A percentile compares a stretch with the other conserved stretches of the same genome.
Evolutionary conservation across 495 filamentous ascomycete species (phyloP).

Genomic region (Neurospora sp.): DNA sequence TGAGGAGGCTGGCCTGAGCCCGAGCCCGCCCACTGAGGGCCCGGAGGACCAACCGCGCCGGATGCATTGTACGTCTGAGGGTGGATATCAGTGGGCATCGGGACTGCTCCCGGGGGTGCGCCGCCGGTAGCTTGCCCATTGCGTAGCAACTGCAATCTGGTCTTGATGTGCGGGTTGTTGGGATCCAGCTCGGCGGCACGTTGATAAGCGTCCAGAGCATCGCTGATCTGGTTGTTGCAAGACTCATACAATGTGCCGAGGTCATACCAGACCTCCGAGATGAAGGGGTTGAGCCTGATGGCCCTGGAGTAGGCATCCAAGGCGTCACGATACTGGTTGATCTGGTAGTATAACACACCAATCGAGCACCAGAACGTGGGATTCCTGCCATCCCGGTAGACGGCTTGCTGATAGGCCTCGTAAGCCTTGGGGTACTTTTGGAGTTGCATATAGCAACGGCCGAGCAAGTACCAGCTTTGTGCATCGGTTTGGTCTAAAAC

Average conservation of each 20-base stretch:
- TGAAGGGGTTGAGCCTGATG: conserved; percentile 95
- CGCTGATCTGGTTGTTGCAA: conserved; percentile 96
- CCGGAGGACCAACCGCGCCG: conserved; percentile 56
- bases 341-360: conserved; percentile 98
- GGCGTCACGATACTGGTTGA: conserved; percentile 98
- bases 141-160: conserved; percentile 76
- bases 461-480: conserved; percentile 97
- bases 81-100: conserved; percentile 44
- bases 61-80: conserved; percentile 73
- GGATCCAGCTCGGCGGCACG: conserved; percentile 92
- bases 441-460: conserved; percentile 98
- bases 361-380: conserved; percentile 99
- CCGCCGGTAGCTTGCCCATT: conserved; percentile 62
- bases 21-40: conserved; percentile 75
- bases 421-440: conserved; percentile 99
- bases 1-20: conserved; percentile 46
- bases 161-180: conserved; percentile 90
- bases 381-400: conserved; percentile 96
- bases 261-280: conserved; percentile 99
- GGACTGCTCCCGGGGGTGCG: conserved; percentile 46
- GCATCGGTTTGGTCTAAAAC: conserved; percentile 79
- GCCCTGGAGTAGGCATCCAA: conserved; percentile 97
- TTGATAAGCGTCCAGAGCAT: conserved; percentile 92
- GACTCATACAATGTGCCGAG: conserved; percentile 96
- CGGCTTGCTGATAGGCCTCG: conserved; percentile 97